Base-by-base conservation (phyloP, 345 rosid species). In the Atalantia buxifolia region DNA sequence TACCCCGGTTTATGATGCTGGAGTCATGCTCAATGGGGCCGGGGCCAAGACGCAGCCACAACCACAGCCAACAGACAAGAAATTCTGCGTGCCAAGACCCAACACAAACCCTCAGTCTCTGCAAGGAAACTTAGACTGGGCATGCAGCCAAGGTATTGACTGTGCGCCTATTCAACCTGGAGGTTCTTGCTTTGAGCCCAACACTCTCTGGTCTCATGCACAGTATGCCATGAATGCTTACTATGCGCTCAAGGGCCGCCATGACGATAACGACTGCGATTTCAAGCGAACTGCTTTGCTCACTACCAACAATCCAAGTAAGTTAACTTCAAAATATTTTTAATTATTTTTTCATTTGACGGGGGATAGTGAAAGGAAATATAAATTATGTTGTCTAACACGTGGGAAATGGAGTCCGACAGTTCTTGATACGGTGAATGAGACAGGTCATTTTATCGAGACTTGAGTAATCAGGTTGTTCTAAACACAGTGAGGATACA, bases 101-200 rank as follows among this genome's bases (percentile, higher is more conserved):
- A 85, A 69, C 10, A 91, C 78, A 0, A 84, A 83, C 13, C 85
- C 88, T 40, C 79, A 80, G 38, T 79, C 82, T 2, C 75, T 90
- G 56, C 94, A 93, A 85, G 81, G 79, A 28, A 93, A 89, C 79
- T 75, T 93, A 72, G 87, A 93, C 64, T 90, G 89, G 65, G 92
- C 79, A 4, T 94, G 98, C 83, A 84, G 86, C 50, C 79, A 86
- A 22, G 98, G 97, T 3, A 71, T 89, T 66, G 89, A 94, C 55
- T 94, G 98, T 77, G 81, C 60, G 62, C 93, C 95, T 3, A 86
- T 94, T 40, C 93, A 93, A 86, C 82, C 91, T 2, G 94, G 94
- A 0, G 97, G 98, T 18, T 42, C 86, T 0, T 91, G 98, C 84
- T 90, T 82, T 71, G 83, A 84, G 48, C 93, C 94, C 9, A 80